These are phyloP conservation scores for Sonneratia alba DNA, from an alignment of 345 rosid species.

Conservation along the genomic window DNA sequence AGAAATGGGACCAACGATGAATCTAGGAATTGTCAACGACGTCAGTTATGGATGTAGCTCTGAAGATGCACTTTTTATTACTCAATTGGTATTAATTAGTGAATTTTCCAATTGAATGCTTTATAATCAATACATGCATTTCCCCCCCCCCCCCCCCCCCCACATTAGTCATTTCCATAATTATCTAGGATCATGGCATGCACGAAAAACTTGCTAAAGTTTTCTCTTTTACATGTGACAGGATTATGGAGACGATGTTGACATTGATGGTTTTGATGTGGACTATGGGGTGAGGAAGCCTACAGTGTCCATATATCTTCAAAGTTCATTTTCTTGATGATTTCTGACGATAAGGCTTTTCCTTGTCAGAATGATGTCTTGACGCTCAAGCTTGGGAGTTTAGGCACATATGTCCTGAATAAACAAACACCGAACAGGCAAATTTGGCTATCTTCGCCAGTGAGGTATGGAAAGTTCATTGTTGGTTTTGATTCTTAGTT, in stretches of 20 bases:
- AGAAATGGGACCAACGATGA: no score
- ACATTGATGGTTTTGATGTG: conserved; percentile 81
- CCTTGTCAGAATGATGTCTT: conserved; percentile 74
- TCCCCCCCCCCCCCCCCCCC: no score
- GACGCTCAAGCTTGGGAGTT: conserved; percentile 65
- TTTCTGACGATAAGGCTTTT: background rate
- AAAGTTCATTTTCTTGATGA: background rate
- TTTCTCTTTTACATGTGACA: conserved; percentile 15
- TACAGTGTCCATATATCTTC: background rate
- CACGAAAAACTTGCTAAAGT: background rate
- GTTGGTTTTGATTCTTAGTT: background rate
- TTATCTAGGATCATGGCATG: background rate
- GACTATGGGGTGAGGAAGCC: conserved; percentile 71
- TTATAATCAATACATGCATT: background rate
- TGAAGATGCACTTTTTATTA: no score
- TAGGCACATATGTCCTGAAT: conserved; percentile 82
- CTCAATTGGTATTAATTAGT: no score
- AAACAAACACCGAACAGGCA: conserved; percentile 91
- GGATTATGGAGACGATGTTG: conserved; percentile 75
- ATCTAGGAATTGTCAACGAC: no score
- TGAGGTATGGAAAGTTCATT: conserved; percentile 36
- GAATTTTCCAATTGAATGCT: background rate
- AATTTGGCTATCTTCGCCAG: conserved; percentile 87
- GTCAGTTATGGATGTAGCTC: no score
- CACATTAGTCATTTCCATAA: background rate